phyloP scores from a whole-genome alignment of 2,329 filamentous ascomycete species.

The Lanzia echinophila region DNA sequence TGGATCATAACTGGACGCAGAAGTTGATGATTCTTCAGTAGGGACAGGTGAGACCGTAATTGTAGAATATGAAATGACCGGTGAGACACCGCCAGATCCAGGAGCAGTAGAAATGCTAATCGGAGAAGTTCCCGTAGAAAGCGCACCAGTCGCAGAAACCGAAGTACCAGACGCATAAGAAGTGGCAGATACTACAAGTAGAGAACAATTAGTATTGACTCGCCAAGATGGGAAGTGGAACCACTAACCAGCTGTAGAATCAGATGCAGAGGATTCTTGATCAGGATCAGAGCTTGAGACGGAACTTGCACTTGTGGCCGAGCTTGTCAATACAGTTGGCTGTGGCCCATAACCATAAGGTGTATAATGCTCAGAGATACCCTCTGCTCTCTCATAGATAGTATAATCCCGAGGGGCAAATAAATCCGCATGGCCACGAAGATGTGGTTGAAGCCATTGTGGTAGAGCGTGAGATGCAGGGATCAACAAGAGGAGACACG shows the following conservation, averaged over 20 bases:
- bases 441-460: slow-evolving; percentile 20
- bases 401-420: slow-evolving; percentile 21
- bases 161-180: neutral
- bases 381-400: slow-evolving; percentile 17
- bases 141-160: neutral
- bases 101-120: neutral
- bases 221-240: neutral
- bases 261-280: slow-evolving; percentile 10
- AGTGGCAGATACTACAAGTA: neutral
- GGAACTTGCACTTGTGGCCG: neutral
- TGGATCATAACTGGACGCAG: slow-evolving; percentile 7
- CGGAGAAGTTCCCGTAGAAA: slow-evolving; percentile 1
- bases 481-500: slow-evolving; percentile 16
- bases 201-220: neutral
- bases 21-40: neutral
- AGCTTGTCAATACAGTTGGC: slow-evolving; percentile 14
- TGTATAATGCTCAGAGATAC: slow-evolving; percentile 21
- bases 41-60: neutral
- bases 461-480: slow-evolving; percentile 19
- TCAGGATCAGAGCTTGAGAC: slow-evolving; percentile 12
- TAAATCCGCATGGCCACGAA: slow-evolving; percentile 11
- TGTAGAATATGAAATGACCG: slow-evolving; percentile 2
- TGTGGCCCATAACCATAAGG: slow-evolving; percentile 24
- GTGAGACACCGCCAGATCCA: slow-evolving; percentile 2
- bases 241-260: neutral